Conservation (phyloP, 257 asterid genomes). For the Solanum boliviense region DNA sequence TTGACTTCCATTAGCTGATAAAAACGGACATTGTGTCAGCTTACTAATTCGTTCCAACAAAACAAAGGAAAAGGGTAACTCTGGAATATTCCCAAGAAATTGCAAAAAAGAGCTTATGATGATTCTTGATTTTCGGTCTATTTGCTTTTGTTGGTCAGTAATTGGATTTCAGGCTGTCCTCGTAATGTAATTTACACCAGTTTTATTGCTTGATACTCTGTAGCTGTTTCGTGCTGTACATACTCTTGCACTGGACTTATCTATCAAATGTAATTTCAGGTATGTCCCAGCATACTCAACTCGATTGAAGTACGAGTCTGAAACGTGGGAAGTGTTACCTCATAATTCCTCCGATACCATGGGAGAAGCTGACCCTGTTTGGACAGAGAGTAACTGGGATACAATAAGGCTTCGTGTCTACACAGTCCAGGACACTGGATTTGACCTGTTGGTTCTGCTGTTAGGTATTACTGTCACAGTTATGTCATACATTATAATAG, state of each 20-base stretch:
- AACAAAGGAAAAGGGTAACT: background rate
- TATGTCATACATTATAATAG: slow-evolving; percentile 43
- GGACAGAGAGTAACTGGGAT: slow-evolving; percentile 99
- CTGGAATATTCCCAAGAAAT: background rate
- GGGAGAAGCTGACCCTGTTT: slow-evolving; percentile 57
- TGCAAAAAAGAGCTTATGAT: background rate
- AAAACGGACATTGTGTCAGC: background rate
- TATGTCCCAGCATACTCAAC: slow-evolving; percentile 92
- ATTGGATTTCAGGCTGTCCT: background rate
- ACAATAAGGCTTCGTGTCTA: slow-evolving; percentile 46
- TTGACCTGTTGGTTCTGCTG: slow-evolving; percentile 49
- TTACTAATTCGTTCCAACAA: background rate
- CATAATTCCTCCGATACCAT: slow-evolving; percentile 43
- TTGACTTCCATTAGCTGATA: background rate
- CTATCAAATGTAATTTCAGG: slow-evolving; percentile 27
- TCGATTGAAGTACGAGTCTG: slow-evolving; percentile 60
- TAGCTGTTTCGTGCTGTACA: background rate
- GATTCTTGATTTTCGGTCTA: background rate
- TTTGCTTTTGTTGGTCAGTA: background rate
- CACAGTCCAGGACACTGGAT: slow-evolving; percentile 42
- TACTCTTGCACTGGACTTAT: background rate
- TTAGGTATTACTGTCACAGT: slow-evolving; percentile 55
- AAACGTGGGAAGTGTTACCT: slow-evolving; percentile 56
- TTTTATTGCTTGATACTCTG: background rate
- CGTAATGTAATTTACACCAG: background rate